phyloP scores from a whole-genome alignment of 441 rosid genomes.

The Sinapis alba region DNA sequence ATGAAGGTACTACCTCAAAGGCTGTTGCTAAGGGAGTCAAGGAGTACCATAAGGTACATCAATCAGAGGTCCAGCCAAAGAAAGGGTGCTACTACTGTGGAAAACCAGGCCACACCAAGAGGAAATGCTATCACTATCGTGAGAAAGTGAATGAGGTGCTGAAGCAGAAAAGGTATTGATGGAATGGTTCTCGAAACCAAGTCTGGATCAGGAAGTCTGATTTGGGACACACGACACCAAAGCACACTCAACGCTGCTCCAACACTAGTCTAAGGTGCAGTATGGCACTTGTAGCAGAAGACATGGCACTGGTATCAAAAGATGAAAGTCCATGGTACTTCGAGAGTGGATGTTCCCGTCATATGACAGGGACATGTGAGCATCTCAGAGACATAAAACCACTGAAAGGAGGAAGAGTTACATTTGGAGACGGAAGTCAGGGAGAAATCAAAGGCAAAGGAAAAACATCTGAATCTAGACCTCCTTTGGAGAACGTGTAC shows the following conservation, averaged over 20 bases:
- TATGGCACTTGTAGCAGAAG: background rate
- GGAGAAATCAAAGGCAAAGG: background rate
- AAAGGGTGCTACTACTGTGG: background rate
- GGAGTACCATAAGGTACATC: background rate
- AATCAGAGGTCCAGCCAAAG: background rate
- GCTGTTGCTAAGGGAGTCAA: background rate
- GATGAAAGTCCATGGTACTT: background rate
- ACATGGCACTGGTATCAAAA: too few relatives aligned
- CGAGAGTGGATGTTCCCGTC: background rate
- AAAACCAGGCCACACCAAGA: background rate
- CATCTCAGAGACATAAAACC: background rate
- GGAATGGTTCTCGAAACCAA: background rate
- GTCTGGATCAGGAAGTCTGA: background rate
- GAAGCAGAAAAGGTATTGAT: background rate
- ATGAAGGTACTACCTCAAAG: background rate
- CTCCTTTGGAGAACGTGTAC: background rate
- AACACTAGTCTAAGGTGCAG: background rate
- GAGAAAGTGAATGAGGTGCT: background rate
- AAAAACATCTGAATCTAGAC: background rate
- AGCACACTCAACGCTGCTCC: background rate
- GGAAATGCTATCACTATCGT: background rate
- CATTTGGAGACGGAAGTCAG: background rate
- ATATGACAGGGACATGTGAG: background rate
- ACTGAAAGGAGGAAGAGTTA: background rate
- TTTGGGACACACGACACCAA: too few relatives aligned